Evolutionary conservation across 345 rosid species (phyloP).

Genomic region (Erucastrum elatum): DNA sequence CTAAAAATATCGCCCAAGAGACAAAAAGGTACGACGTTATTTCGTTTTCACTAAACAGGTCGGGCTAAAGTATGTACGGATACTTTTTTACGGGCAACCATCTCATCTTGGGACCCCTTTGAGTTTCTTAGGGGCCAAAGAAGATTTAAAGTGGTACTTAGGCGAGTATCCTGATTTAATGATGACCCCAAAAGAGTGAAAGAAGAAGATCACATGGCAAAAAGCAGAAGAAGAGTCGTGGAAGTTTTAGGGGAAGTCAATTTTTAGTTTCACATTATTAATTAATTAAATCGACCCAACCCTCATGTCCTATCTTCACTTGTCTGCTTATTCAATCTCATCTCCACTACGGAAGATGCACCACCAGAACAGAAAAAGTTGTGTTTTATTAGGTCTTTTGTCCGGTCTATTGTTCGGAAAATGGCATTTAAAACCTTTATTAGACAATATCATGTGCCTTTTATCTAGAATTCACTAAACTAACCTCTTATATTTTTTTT

Average conservation of each 20-base stretch:
- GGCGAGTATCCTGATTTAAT: conserved; percentile 9
- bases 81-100: not conserved
- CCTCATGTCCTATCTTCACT: conserved; percentile 38
- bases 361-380: conserved; percentile 11
- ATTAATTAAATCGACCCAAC: conserved; percentile 29
- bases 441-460: conserved; percentile 31
- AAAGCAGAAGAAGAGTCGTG: conserved; percentile 26
- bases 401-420: conserved; percentile 32
- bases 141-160: conserved; percentile 9
- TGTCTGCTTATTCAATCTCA: conserved; percentile 29
- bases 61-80: conserved; percentile 31
- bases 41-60: conserved; percentile 6
- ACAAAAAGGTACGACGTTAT: not conserved
- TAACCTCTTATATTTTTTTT: not conserved
- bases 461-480: conserved; percentile 25
- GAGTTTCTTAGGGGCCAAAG: conserved; percentile 25
- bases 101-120: conserved; percentile 15
- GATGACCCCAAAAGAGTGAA: conserved; percentile 30
- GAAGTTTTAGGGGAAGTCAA: conserved; percentile 32
- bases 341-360: conserved; percentile 23
- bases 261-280: not conserved
- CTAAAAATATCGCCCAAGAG: conserved; percentile 20
- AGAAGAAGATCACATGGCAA: conserved; percentile 35
- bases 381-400: conserved; percentile 26
- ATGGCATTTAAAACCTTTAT: conserved; percentile 5